phyloP scores from a whole-genome alignment of 2,329 filamentous ascomycete genomes.

The Aureobasidium sp. region DNA sequence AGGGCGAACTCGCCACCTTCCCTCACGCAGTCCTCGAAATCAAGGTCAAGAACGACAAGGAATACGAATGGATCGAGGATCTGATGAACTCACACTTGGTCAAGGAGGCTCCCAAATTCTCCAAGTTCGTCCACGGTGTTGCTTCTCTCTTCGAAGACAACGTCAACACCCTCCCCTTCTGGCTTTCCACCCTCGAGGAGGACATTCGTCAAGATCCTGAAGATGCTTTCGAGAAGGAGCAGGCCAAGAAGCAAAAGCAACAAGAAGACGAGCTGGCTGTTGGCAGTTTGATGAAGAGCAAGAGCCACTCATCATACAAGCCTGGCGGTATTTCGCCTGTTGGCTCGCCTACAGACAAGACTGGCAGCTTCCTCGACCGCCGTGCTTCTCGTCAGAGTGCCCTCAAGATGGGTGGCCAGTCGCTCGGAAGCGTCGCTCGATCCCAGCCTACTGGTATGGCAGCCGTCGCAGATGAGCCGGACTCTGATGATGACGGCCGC shows the following conservation, averaged over 20 bases:
- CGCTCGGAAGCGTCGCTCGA: conserved; percentile 15
- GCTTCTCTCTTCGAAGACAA: conserved; percentile 87
- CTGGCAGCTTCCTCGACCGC: background rate
- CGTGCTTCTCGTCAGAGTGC: conserved; percentile 12
- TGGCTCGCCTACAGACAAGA: conserved; percentile 54
- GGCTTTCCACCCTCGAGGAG: conserved; percentile 82
- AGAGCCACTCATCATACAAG: conserved; percentile 25
- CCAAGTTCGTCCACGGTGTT: conserved; percentile 92
- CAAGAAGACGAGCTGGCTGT: conserved; percentile 85
- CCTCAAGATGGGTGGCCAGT: conserved; percentile 17
- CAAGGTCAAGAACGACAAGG: conserved; percentile 65
- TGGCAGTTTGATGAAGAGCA: conserved; percentile 62
- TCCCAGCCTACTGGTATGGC: conserved; percentile 23
- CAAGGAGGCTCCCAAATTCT: conserved; percentile 81
- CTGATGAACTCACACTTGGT: conserved; percentile 89
- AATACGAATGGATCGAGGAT: conserved; percentile 80
- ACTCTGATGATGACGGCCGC: conserved; percentile 43
- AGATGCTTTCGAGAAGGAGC: conserved; percentile 82
- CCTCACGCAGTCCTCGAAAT: conserved; percentile 89
- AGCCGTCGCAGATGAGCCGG: conserved; percentile 36
- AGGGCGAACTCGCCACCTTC: conserved; percentile 85
- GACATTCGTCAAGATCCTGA: conserved; percentile 93
- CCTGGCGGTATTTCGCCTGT: conserved; percentile 51
- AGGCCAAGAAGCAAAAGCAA: conserved; percentile 69
- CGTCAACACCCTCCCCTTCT: conserved; percentile 93